Evolutionary conservation across 768 basidiomycete genomes (phyloP), one percentile per base, ranked within the genome.

Genomic region (Pholiota microspora): DNA sequence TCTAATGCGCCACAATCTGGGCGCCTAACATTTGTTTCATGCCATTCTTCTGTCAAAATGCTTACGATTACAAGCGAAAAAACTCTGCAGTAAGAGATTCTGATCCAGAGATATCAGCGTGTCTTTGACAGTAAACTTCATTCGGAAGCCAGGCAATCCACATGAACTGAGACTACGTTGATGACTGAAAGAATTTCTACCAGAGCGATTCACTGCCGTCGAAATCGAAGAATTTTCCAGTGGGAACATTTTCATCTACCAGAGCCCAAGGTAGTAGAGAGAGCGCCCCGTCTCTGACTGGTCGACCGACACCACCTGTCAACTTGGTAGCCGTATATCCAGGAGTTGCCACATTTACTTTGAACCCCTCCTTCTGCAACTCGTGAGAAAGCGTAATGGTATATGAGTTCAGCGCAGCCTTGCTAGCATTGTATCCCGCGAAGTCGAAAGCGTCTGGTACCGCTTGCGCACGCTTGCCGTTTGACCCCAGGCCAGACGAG

Each of bases 381-480:
- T 88, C 86, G n/a, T 80, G 76, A 0, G 86, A 83, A 16, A 89
- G 70, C 1, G 79, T 79, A 53, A 81, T 83, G 0, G 77, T 72
- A 45, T 88, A 79, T 35, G 79, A 78, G 45, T 84, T 82, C 0
- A 81, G 83, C 5, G 87, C 88, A 0, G 82, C 86, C 69, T 89
- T 89, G 56, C 82, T 84, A 1, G 86, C 82, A 60, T 87, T 88
- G 64, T 88, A 88, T 5, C 76, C 77, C 21, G 72, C 69, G 23
- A 69, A 52, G 58, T 77, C 71, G 13, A 71, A 56, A 23, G 18
- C 13, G 7, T 42, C 23, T 6, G 67, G 59, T 18, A 70, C 60
- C 4, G 69, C 64, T 18, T 58, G 54, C 6, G 76, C 67, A 60
- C 72, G 7, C 9, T 9, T 40, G 18, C 2, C 38, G 60, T 77